Percentiles rank a stretch among this genome's conserved stretches.
phyloP scores from a whole-genome alignment of 108 stramenopile genomes.

The Nitzschia palea region DNA sequence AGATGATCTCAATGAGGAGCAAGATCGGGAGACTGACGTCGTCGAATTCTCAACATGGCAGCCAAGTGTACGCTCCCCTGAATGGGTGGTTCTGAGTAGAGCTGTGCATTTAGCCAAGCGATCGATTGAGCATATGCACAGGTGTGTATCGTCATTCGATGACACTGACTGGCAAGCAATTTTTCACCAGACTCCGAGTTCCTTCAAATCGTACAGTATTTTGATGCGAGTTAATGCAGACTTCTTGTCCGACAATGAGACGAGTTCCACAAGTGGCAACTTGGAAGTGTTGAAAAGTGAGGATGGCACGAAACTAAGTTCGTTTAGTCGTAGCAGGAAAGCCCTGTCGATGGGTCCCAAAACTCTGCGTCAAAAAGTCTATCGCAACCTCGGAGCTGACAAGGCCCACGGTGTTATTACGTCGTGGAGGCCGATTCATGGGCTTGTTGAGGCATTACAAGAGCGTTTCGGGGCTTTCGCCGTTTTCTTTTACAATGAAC shows the following conservation, averaged over 20 bases:
- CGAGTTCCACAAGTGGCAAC: conserved; percentile 60
- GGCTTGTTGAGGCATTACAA: conserved; percentile 53
- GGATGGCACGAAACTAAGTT: conserved; percentile 33
- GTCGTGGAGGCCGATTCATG: conserved; percentile 70
- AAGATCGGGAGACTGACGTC: conserved; percentile 13
- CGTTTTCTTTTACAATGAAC: conserved; percentile 83
- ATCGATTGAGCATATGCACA: conserved; percentile 58
- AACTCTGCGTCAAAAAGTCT: conserved; percentile 58
- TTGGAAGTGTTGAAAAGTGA: conserved; percentile 5
- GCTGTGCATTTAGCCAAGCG: conserved; percentile 66
- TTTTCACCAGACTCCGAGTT: conserved; percentile 67
- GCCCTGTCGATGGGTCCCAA: conserved; percentile 61
- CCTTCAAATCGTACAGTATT: conserved; percentile 75
- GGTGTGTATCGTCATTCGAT: conserved; percentile 29
- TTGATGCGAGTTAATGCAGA: conserved; percentile 66
- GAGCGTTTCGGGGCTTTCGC: conserved; percentile 57
- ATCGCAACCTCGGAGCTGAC: conserved; percentile 59
- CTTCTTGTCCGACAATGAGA: conserved; percentile 59
- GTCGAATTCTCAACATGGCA: conserved; percentile 33
- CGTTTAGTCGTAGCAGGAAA: conserved; percentile 62
- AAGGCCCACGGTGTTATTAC: conserved; percentile 28
- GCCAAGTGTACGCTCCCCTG: conserved; percentile 54
- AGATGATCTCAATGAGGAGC: conserved; percentile 38
- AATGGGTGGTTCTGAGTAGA: conserved; percentile 69
- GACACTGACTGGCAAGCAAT: conserved; percentile 54